These are phyloP conservation scores for Arachnopeziza araneosa DNA, from an alignment of 2,329 filamentous ascomycete species.

Conservation along the genomic window DNA sequence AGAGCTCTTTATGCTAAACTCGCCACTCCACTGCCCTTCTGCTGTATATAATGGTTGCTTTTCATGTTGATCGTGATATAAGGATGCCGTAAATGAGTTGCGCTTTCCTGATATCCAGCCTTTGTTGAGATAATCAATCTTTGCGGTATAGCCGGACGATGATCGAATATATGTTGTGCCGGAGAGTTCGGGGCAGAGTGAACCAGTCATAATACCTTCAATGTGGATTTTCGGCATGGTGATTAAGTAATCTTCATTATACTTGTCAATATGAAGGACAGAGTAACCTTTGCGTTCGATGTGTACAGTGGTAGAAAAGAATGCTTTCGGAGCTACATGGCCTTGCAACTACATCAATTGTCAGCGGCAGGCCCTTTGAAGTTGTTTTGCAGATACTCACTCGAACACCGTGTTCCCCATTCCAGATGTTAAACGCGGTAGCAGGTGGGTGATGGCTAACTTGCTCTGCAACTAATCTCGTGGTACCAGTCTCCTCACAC, in stretches of 20 bases:
- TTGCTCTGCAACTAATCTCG: conserved; percentile 86
- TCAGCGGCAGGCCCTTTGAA: conserved; percentile 2
- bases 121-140: conserved; percentile 86
- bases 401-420: conserved; percentile 69
- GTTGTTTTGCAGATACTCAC: conserved; percentile 11
- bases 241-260: conserved; percentile 66
- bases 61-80: conserved; percentile 64
- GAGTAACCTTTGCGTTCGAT: conserved; percentile 93
- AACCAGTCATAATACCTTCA: conserved; percentile 79
- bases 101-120: conserved; percentile 95
- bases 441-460: conserved; percentile 93
- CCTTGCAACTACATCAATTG: conserved; percentile 52
- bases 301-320: conserved; percentile 86
- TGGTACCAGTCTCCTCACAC: conserved; percentile 71
- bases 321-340: conserved; percentile 93
- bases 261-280: conserved; percentile 64
- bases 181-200: conserved; percentile 86
- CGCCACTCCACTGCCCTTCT: conserved; percentile 84
- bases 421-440: conserved; percentile 89
- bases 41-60: conserved; percentile 72
- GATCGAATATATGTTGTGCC: conserved; percentile 78
- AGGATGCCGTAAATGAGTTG: conserved; percentile 74
- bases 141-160: conserved; percentile 78
- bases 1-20: conserved; percentile 69
- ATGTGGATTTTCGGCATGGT: conserved; percentile 88